phyloP scores from a whole-genome alignment of 2,329 filamentous ascomycete genomes.

The Alternaria solani region DNA sequence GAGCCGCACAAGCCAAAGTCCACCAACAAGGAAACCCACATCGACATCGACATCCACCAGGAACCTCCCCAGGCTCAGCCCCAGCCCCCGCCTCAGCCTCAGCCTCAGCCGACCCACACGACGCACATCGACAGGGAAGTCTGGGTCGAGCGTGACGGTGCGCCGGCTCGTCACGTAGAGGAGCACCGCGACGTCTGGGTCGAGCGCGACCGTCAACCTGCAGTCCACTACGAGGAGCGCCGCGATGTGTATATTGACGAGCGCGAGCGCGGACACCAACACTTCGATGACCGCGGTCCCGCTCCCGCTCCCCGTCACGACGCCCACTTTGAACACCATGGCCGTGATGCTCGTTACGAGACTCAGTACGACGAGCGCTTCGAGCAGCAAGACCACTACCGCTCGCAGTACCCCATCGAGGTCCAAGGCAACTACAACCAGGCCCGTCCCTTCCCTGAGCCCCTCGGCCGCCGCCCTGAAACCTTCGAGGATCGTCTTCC shows the following conservation, averaged over 20 bases:
- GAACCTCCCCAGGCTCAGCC: conserved; percentile 15
- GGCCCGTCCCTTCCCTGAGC: conserved; percentile 27
- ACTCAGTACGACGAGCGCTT: conserved; percentile 33
- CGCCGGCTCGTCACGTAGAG: conserved; percentile 34
- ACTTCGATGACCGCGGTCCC: conserved; percentile 37
- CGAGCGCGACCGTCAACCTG: conserved; percentile 39
- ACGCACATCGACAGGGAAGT: conserved; percentile 42
- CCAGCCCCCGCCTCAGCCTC: neutral
- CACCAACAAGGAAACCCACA: conserved; percentile 34
- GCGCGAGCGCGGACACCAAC: conserved; percentile 26
- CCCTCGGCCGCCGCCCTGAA: conserved; percentile 43
- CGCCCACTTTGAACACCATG: conserved; percentile 30
- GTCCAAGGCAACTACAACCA: conserved; percentile 15
- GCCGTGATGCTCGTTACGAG: conserved; percentile 23
- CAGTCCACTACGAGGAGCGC: conserved; percentile 30
- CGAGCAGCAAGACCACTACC: conserved; percentile 31
- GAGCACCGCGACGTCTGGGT: conserved; percentile 43
- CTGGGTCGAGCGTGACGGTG: conserved; percentile 38
- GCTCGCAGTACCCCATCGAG: conserved; percentile 29
- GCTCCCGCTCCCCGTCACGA: conserved; percentile 30
- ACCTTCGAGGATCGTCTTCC: conserved; percentile 49
- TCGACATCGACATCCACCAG: conserved; percentile 44
- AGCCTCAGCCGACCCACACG: conserved; percentile 23
- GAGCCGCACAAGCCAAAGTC: conserved; percentile 30
- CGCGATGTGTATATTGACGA: conserved; percentile 40